Base-by-base conservation (phyloP, 306 rosid species). In the Psophocarpus tetragonolobus region DNA sequence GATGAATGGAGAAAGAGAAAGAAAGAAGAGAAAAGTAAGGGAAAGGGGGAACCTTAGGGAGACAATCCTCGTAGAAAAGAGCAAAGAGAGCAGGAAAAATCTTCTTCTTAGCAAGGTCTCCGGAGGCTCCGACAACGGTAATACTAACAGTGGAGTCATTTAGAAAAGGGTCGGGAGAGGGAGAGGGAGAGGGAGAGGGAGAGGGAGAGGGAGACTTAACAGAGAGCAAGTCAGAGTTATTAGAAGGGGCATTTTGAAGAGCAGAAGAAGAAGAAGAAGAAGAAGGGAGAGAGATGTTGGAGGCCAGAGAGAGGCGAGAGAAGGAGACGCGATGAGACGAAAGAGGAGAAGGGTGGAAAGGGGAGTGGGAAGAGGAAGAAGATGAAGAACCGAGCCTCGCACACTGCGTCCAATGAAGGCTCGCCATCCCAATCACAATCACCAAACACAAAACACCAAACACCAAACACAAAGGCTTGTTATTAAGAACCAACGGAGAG, bases 21-120 rank as follows among this genome's bases (percentile, higher is more conserved):
- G n/a, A n/a, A n/a, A n/a, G n/a, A n/a, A n/a, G n/a, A n/a, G n/a
- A n/a, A n/a, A n/a, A n/a, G n/a, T n/a, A n/a, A n/a, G n/a, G n/a
- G n/a, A n/a, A n/a, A n/a, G n/a, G n/a, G n/a, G n/a, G n/a, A n/a
- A n/a, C 98, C 95, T 89, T 83, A 3, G 98, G 98, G 35, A 93
- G 97, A 80, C 85, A 93, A 54, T 58, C 97, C 95, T 93, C 98
- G 20, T 93, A 93, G 82, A 84, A 91, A 32, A 93, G 97, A 6
- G 98, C 97, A 73, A 93, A 93, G 73, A 93, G 98, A 33, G 98
- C 98, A 0, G 98, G 98, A 80, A 91, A 93, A 75, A 93, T 93
- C 91, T 93, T 93, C 88, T 93, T 93, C 84, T 93, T 93, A 23
- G 98, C 98, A 72, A 93, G 95, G 85, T 93, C 98, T 39, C 98